These are phyloP conservation scores for Carex littledalei DNA, from an alignment of 176 grass and related monocot genomes.

Conservation along the genomic window DNA sequence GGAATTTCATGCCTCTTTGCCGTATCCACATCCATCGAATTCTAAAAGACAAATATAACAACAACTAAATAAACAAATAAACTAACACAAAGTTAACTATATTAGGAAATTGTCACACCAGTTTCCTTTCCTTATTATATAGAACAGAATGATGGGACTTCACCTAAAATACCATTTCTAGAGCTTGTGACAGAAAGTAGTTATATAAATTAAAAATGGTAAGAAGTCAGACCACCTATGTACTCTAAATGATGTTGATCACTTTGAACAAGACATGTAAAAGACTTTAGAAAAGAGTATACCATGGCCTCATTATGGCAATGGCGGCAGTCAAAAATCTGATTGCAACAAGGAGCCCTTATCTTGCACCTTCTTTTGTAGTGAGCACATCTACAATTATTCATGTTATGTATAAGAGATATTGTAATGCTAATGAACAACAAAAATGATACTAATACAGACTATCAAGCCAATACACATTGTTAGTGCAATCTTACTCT, in stretches of 20 bases:
- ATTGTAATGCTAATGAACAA: background rate
- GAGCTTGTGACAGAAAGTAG: background rate
- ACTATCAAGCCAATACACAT: background rate
- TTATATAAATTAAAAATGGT: background rate
- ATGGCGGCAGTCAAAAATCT: constrained; percentile 79
- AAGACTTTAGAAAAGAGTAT: background rate
- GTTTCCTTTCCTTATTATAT: background rate
- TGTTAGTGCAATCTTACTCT: background rate
- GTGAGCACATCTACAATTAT: constrained; percentile 54
- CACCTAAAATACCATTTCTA: background rate
- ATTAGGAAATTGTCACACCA: background rate
- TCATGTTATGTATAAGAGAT: constrained; percentile 7
- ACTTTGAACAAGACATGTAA: background rate
- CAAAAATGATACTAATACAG: background rate
- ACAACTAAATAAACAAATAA: background rate
- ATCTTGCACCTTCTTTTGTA: constrained; percentile 81
- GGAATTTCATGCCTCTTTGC: constrained; percentile 62
- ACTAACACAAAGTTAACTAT: background rate
- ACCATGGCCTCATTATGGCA: constrained; percentile 96
- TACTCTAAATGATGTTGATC: background rate
- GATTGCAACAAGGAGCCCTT: constrained; percentile 66
- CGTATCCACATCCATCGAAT: constrained; percentile 53
- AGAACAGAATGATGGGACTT: background rate
- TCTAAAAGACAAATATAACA: constrained; percentile 34
- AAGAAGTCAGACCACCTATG: background rate